Evolutionary conservation across 2,329 filamentous ascomycete genomes (phyloP).

Genomic region (Fusarium sp.): DNA sequence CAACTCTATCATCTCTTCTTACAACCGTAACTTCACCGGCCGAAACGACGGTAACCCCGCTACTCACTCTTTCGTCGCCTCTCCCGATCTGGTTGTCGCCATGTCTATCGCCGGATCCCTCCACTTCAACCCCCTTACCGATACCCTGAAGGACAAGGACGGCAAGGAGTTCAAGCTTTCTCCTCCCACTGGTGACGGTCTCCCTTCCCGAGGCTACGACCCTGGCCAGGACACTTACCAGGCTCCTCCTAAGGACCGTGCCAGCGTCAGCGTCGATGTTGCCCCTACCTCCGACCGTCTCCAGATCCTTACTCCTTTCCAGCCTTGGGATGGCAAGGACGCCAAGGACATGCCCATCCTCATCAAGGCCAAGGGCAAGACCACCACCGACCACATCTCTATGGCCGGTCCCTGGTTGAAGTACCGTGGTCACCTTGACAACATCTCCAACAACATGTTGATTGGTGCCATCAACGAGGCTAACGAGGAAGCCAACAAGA

Average conservation of each 20-base stretch:
- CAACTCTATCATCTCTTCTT: conserved; percentile 98
- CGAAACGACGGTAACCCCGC: conserved; percentile 97
- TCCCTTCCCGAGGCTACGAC: conserved; percentile 87
- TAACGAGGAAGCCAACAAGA: conserved; percentile 97
- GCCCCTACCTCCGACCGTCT: conserved; percentile 93
- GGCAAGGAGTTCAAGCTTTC: conserved; percentile 95
- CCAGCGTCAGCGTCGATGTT: conserved; percentile 80
- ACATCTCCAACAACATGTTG: conserved; percentile 99
- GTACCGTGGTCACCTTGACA: conserved; percentile 98
- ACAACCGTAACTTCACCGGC: conserved; percentile 99
- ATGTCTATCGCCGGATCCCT: conserved; percentile 85
- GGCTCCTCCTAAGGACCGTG: conserved; percentile 85
- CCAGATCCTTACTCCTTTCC: conserved; percentile 88
- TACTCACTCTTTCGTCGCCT: conserved; percentile 93
- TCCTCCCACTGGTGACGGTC: conserved; percentile 81
- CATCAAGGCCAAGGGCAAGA: conserved; percentile 98
- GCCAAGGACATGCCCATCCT: conserved; percentile 85
- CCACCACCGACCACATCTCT: conserved; percentile 98
- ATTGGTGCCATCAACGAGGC: conserved; percentile 96
- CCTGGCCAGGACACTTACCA: conserved; percentile 95
- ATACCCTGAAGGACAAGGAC: conserved; percentile 92
- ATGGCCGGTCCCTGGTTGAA: conserved; percentile 97
- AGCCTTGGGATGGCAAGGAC: conserved; percentile 93
- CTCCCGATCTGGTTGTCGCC: conserved; percentile 89
- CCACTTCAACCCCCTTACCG: conserved; percentile 94